Evolutionary conservation across 352 stramenopile species (phyloP).

Genomic region (Phytophthora macrochlamydospora): DNA sequence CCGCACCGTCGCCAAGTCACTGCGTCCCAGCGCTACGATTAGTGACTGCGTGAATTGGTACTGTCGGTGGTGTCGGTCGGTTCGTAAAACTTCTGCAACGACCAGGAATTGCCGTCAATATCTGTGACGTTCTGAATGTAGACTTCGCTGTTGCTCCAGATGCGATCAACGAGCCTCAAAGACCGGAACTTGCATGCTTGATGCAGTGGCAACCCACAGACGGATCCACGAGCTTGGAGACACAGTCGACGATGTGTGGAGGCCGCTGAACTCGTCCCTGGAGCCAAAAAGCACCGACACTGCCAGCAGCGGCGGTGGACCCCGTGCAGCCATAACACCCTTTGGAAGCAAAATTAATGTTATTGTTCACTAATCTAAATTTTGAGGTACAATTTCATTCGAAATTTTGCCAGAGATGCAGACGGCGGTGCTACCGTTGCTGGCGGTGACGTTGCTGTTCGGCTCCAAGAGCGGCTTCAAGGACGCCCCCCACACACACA

Average conservation of each 20-base stretch:
- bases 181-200: conserved; percentile 1
- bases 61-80: conserved; percentile 7
- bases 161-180: conserved; percentile 4
- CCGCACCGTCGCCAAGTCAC: conserved; percentile 2
- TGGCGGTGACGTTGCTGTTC: neutral
- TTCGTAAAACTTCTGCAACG: neutral
- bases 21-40: neutral
- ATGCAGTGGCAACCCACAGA: conserved; percentile 1
- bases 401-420: neutral
- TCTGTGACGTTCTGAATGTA: neutral
- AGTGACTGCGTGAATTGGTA: neutral
- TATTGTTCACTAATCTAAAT: no score
- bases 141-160: conserved; percentile 8
- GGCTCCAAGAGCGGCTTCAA: neutral
- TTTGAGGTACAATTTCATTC: neutral
- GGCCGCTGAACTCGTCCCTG: neutral
- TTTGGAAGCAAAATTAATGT: neutral
- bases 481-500: neutral
- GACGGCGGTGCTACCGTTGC: neutral
- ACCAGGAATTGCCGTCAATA: neutral
- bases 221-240: neutral
- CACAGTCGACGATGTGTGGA: neutral
- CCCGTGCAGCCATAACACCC: neutral
- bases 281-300: neutral
- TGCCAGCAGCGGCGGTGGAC: neutral